These are phyloP conservation scores for Amaranthus hypochondriacus DNA, from an alignment of 148 eudicot species.

Conservation along the genomic window DNA sequence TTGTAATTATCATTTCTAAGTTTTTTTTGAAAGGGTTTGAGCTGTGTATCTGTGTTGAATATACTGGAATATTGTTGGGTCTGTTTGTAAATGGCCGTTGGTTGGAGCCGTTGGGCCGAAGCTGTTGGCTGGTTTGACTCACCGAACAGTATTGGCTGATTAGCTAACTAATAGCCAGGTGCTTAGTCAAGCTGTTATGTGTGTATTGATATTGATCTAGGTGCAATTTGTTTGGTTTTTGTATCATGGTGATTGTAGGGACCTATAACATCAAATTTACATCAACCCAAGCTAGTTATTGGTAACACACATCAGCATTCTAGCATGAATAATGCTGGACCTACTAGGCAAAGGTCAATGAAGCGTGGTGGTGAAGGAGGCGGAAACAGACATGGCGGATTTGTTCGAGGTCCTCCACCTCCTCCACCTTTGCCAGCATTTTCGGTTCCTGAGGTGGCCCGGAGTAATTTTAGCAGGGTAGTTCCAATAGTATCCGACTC, in stretches of 20 bases:
- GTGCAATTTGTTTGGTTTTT: constrained; percentile 1
- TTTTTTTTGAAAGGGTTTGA: too few relatives aligned
- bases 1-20: too few relatives aligned
- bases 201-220: neutral
- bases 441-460: constrained; percentile 32
- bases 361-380: constrained; percentile 25
- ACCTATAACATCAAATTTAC: constrained; percentile 27
- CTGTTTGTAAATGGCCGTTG: neutral
- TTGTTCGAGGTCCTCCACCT: constrained; percentile 24
- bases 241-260: constrained; percentile 30
- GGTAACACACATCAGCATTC: constrained; percentile 31
- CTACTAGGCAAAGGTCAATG: constrained; percentile 29
- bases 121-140: neutral
- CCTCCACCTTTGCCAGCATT: constrained; percentile 36
- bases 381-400: constrained; percentile 28
- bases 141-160: neutral
- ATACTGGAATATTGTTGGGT: neutral
- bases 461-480: constrained; percentile 15
- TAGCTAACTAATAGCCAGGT: too few relatives aligned
- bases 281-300: constrained; percentile 30
- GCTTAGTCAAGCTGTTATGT: too few relatives aligned
- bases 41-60: neutral
- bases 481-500: constrained; percentile 25
- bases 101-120: too few relatives aligned
- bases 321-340: constrained; percentile 20